Conservation (phyloP, 177 flowering plant species). For the Vitis hybrid region DNA sequence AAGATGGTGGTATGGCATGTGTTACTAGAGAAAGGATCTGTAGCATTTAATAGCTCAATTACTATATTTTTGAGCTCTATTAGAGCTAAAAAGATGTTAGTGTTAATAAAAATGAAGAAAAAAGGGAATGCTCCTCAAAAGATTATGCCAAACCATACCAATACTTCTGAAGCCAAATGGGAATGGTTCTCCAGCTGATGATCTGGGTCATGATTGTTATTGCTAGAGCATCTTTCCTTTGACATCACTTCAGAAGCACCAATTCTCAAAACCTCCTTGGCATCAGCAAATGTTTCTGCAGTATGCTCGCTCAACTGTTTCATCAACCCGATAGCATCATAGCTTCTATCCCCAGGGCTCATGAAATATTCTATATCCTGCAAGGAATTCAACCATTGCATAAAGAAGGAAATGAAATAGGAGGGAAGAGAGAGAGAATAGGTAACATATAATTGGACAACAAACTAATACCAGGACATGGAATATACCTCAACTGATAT, state of each 20-base stretch:
- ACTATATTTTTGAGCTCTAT: not conserved
- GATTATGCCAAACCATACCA: conserved; percentile 32
- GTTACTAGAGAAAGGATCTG: no score
- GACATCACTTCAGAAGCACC: conserved; percentile 47
- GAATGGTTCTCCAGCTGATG: conserved; percentile 26
- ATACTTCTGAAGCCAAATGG: conserved; percentile 30
- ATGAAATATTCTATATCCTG: conserved; percentile 68
- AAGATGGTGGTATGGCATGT: no score
- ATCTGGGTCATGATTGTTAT: conserved; percentile 18
- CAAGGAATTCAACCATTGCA: not conserved
- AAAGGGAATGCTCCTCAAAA: not conserved
- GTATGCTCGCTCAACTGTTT: conserved; percentile 70
- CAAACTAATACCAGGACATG: not conserved
- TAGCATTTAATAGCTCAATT: no score
- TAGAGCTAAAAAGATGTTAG: not conserved
- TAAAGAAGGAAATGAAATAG: not conserved
- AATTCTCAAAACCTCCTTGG: conserved; percentile 69
- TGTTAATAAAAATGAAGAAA: not conserved
- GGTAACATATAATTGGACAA: not conserved
- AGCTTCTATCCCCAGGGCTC: conserved; percentile 73
- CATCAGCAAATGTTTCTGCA: conserved; percentile 64
- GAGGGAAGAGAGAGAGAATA: not conserved
- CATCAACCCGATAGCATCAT: conserved; percentile 78
- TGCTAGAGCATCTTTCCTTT: conserved; percentile 24
- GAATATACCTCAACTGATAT: conserved; percentile 71